Evolutionary conservation across 805 yeast genomes (phyloP), one percentile per base, ranked within the genome.

Genomic region (Yarrowia osloensis): DNA sequence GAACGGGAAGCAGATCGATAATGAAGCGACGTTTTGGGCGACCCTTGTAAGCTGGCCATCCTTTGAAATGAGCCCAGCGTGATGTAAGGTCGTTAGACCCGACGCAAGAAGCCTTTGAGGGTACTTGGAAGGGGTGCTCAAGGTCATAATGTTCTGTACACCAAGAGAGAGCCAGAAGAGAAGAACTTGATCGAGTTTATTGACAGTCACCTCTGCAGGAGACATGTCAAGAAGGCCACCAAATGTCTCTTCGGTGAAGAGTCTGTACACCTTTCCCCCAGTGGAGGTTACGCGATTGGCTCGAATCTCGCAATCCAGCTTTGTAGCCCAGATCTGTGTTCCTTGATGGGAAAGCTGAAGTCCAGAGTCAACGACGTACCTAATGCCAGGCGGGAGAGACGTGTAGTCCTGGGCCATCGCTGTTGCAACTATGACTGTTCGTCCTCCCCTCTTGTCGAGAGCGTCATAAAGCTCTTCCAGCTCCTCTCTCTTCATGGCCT

Each of bases 191-290:
- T 57, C 63, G 9, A 57, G 19, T 6, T 17, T 19, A 12, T 6
- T 11, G 12, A 28, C 37, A 3, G 26, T 4, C 0, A 29, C 35
- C n/a, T 39, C 37, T 0, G 63, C 49, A 12, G 47, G 63, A 24
- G 49, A 39, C 28, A 40, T 19, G 17, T 29, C 47, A 6, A 57
- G 28, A 11, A 57, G 49, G 6, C 37, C 19, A 9, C 19, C 37
- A 4, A 39, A 57, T 15, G 49, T 57, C 4, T 61, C 42, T 13
- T 44, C 26, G 2, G 54, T 61, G n/a, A 61, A 61, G 5, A 61
- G 24, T n/a, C 66, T 31, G 33, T 61, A 61, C 8, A 44, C 54
- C 44, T 61, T 61, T 22, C 31, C 54, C 1, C 49, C 66, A 3
- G 44, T 15, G 1, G 54, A 8, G n/a, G 66, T 44, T 8, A 61